These are phyloP conservation scores for Neonectria magnoliae DNA, from an alignment of 2,329 filamentous ascomycete species.

Conservation along the genomic window DNA sequence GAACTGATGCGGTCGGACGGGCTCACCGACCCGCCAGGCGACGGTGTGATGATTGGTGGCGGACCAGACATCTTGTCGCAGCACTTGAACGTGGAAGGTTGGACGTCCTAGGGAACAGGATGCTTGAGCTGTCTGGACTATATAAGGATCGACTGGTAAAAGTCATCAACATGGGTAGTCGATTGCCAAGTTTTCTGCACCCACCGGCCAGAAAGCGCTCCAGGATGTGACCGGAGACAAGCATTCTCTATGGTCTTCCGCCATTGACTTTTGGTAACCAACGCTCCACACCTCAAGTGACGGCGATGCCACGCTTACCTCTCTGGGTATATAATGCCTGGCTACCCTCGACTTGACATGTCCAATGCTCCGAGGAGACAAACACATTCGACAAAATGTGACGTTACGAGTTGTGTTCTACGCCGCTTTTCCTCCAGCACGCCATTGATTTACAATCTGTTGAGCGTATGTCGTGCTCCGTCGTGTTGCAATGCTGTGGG, in stretches of 20 bases:
- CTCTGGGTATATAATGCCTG: neutral
- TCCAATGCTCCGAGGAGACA: neutral
- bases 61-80: neutral
- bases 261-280: neutral
- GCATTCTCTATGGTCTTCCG: neutral
- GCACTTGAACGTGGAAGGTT: neutral
- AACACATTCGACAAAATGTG: neutral
- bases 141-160: neutral
- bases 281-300: neutral
- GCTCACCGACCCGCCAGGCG: neutral
- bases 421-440: neutral
- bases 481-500: neutral
- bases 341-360: neutral
- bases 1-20: conserved; percentile 15
- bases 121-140: neutral
- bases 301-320: neutral
- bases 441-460: neutral
- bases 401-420: neutral
- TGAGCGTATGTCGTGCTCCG: neutral
- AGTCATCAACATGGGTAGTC: neutral
- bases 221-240: neutral
- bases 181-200: neutral
- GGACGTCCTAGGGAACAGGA: neutral
- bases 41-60: neutral
- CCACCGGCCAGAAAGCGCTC: neutral